phyloP scores from a whole-genome alignment of 495 filamentous ascomycete species.

The Penicillium daleae region DNA sequence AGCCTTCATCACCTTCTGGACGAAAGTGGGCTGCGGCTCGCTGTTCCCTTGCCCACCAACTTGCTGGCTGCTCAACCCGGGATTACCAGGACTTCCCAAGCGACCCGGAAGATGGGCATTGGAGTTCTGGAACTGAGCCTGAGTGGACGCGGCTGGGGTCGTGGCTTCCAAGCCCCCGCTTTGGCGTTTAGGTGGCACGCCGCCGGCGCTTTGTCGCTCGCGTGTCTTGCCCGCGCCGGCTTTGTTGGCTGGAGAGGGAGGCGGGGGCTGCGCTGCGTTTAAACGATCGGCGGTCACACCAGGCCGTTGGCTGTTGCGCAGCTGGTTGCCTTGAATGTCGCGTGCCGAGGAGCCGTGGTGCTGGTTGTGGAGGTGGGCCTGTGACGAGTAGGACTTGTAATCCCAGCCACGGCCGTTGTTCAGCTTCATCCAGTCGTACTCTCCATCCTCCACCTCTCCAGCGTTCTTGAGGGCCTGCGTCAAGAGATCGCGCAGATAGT shows the following conservation, averaged over 20 bases:
- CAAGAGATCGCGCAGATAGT: conserved; percentile 95
- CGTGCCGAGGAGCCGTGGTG: conserved; percentile 75
- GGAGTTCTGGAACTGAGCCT: conserved; percentile 90
- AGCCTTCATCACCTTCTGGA: conserved; percentile 77
- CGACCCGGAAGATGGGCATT: conserved; percentile 78
- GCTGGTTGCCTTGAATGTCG: conserved; percentile 71
- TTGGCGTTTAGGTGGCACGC: conserved; percentile 68
- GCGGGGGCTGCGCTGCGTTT: conserved; percentile 93
- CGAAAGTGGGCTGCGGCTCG: conserved; percentile 54
- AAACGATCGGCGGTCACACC: conserved; percentile 86
- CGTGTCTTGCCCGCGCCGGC: conserved; percentile 74
- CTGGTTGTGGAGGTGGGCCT: conserved; percentile 74
- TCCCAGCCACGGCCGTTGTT: conserved; percentile 96
- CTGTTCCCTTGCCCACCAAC: conserved; percentile 44
- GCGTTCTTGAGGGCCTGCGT: conserved; percentile 94
- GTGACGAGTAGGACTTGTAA: conserved; percentile 83
- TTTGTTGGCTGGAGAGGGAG: conserved; percentile 78
- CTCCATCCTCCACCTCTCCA: conserved; percentile 94
- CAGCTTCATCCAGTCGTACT: conserved; percentile 99
- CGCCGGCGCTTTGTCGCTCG: conserved; percentile 82
- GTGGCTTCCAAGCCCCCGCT: conserved; percentile 76
- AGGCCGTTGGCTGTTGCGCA: conserved; percentile 61
- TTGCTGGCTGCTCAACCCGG: conserved; percentile 56
- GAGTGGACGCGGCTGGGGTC: conserved; percentile 81
- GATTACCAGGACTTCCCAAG: conserved; percentile 60